Percentiles rank a stretch among this genome's conserved stretches.
These are phyloP conservation scores for Tuber brumale DNA, from an alignment of 495 filamentous ascomycete species.

Conservation along the genomic window DNA sequence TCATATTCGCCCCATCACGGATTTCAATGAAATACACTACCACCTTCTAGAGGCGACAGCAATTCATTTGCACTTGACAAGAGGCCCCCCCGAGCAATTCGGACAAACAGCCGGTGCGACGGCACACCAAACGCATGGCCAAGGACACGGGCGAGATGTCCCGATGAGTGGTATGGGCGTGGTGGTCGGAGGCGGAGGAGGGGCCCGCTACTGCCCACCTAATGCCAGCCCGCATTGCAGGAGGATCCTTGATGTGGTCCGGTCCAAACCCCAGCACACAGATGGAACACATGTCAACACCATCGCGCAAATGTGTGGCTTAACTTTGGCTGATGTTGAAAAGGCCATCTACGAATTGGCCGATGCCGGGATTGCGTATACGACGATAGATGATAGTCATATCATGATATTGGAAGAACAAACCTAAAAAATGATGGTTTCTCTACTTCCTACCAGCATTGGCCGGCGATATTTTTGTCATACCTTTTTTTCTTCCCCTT, in stretches of 20 bases:
- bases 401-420: constrained; percentile 28
- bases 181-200: constrained; percentile 22
- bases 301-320: constrained; percentile 57
- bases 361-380: constrained; percentile 67
- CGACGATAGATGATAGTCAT: constrained; percentile 73
- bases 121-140: constrained; percentile 47
- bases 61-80: constrained; percentile 77
- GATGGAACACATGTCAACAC: constrained; percentile 74
- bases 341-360: constrained; percentile 74
- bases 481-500: background rate
- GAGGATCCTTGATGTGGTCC: constrained; percentile 61
- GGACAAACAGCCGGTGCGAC: constrained; percentile 37
- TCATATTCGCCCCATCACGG: constrained; percentile 65
- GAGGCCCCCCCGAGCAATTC: constrained; percentile 54
- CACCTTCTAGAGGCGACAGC: constrained; percentile 84
- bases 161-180: constrained; percentile 42
- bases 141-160: constrained; percentile 48
- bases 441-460: background rate
- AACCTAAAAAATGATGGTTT: background rate
- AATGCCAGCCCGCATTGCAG: constrained; percentile 52
- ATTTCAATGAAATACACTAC: constrained; percentile 86
- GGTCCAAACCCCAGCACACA: constrained; percentile 56
- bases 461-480: background rate
- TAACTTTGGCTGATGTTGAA: constrained; percentile 62
- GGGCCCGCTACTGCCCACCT: constrained; percentile 43